Conservation (phyloP, 495 filamentous ascomycete genomes). For the Tetracladium setigerum region DNA sequence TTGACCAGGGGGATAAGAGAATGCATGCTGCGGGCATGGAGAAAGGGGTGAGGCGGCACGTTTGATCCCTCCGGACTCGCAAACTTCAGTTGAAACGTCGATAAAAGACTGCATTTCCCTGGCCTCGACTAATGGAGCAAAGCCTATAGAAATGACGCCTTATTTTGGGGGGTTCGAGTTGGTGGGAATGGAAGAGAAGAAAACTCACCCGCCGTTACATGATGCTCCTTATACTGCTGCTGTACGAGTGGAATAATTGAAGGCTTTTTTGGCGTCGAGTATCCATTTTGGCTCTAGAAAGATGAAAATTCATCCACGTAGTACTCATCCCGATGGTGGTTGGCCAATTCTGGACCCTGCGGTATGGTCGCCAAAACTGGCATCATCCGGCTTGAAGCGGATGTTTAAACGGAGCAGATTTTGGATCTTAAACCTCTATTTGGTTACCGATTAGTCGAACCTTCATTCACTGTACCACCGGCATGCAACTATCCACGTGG, state of each 20-base stretch:
- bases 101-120: constrained; percentile 2
- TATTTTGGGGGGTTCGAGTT: background rate
- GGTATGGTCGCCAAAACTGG: no score
- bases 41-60: background rate
- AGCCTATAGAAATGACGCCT: background rate
- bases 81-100: background rate
- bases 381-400: no score
- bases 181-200: background rate
- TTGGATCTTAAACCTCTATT: no score
- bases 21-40: background rate
- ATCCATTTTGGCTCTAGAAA: background rate
- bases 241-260: background rate
- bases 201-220: background rate
- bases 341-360: background rate
- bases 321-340: background rate
- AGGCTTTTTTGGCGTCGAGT: background rate
- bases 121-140: background rate
- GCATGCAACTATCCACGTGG: no score
- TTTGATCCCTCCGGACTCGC: background rate
- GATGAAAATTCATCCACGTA: background rate
- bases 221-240: constrained; percentile 1
- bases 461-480: no score
- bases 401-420: no score
- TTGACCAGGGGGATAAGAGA: background rate
- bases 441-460: no score